These are phyloP conservation scores for Bruguiera parviflora DNA, from an alignment of 345 rosid genomes.

Conservation along the genomic window DNA sequence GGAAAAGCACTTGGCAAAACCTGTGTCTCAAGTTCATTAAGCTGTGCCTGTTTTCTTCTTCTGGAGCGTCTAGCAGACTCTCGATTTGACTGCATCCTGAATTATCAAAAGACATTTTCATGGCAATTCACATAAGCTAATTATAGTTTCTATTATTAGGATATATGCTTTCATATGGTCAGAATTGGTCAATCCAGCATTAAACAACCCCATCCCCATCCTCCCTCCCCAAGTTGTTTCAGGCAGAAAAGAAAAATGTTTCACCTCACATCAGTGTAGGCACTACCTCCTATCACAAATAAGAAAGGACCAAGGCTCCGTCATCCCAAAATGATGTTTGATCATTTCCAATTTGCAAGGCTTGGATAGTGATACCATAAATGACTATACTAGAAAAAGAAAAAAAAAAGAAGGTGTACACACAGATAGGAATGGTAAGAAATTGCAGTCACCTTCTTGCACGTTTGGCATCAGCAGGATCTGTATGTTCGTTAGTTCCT, in stretches of 20 bases:
- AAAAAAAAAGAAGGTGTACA: background rate
- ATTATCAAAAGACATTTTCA: slow-evolving; percentile 14
- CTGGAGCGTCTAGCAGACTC: slow-evolving; percentile 99
- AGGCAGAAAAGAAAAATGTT: no score
- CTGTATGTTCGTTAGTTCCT: slow-evolving; percentile 56
- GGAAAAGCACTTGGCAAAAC: slow-evolving; percentile 30
- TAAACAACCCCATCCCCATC: background rate
- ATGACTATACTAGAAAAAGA: background rate
- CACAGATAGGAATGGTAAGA: background rate
- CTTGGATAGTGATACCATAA: background rate
- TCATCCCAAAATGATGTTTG: slow-evolving; percentile 8
- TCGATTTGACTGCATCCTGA: slow-evolving; percentile 93
- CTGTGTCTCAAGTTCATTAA: slow-evolving; percentile 89
- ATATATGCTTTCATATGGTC: slow-evolving; percentile 3
- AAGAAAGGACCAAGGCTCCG: background rate
- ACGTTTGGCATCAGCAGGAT: slow-evolving; percentile 59
- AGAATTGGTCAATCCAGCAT: slow-evolving; percentile 3
- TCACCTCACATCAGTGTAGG: background rate
- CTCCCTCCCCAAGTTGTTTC: background rate
- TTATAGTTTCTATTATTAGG: background rate
- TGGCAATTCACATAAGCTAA: slow-evolving; percentile 5
- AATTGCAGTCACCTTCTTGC: slow-evolving; percentile 57
- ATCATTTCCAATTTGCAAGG: background rate
- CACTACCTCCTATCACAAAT: background rate
- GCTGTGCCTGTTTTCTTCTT: slow-evolving; percentile 83